A percentile compares a stretch with the other conserved stretches of the same genome.
These are phyloP conservation scores for Geotrichum bryndzae DNA, from an alignment of 1,139 yeast species.

Conservation along the genomic window DNA sequence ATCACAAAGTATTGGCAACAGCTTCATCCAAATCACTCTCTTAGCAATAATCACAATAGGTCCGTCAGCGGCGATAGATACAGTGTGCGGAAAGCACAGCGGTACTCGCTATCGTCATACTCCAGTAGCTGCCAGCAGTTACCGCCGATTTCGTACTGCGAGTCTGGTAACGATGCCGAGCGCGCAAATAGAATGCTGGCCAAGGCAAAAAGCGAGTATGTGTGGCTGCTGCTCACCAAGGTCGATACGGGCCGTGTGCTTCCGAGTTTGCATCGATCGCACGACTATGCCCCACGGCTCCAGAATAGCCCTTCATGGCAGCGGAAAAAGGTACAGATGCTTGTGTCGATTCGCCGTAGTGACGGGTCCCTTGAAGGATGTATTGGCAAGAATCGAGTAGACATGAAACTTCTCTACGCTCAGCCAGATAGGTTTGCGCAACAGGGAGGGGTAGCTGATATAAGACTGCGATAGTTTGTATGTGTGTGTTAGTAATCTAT, in stretches of 20 bases:
- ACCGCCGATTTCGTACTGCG: neutral
- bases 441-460: constrained; percentile 7
- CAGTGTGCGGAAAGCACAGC: neutral
- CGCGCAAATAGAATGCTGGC: neutral
- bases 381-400: constrained; percentile 4
- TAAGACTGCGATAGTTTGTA: neutral
- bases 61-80: neutral
- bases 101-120: constrained; percentile 1
- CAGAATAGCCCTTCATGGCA: neutral
- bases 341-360: constrained; percentile 8
- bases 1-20: constrained; percentile 11
- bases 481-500: neutral
- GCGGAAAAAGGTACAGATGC: neutral
- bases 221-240: constrained; percentile 6
- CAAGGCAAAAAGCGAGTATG: constrained; percentile 1
- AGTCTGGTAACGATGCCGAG: neutral
- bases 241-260: neutral
- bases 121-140: neutral
- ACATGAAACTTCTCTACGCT: constrained; percentile 6
- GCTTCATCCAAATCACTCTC: constrained; percentile 6
- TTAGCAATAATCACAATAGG: constrained; percentile 2
- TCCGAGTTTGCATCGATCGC: neutral
- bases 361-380: constrained; percentile 12
- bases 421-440: neutral
- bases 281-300: neutral